phyloP scores from a whole-genome alignment of 768 basidiomycete genomes.

The Pulveroboletus ravenelii region DNA sequence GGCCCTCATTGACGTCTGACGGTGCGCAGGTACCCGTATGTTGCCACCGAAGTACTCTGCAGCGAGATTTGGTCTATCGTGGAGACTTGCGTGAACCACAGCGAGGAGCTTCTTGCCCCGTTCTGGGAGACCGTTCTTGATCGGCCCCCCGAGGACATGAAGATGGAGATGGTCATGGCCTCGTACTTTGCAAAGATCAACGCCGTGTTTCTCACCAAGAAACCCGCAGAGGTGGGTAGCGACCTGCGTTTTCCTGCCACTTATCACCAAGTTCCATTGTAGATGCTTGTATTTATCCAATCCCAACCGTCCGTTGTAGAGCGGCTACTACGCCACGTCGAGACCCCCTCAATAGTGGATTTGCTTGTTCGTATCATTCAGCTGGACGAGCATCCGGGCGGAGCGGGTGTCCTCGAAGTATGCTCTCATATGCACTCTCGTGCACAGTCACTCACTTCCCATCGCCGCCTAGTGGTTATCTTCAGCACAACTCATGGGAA shows the following conservation, averaged over 20 bases:
- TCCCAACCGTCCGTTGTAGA: slow-evolving; percentile 77
- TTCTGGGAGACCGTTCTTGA: slow-evolving; percentile 92
- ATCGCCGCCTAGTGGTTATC: slow-evolving; percentile 75
- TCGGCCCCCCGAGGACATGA: slow-evolving; percentile 79
- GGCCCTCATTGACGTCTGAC: slow-evolving; percentile 6
- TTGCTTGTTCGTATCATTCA: slow-evolving; percentile 87
- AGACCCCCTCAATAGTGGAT: slow-evolving; percentile 88
- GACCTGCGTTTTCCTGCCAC: slow-evolving; percentile 14
- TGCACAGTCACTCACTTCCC: slow-evolving; percentile 26
- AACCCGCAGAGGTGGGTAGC: slow-evolving; percentile 75
- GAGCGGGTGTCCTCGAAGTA: slow-evolving; percentile 83
- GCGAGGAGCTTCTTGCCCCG: slow-evolving; percentile 67
- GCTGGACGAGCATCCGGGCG: slow-evolving; percentile 78
- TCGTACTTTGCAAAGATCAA: slow-evolving; percentile 95
- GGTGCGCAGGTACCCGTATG: slow-evolving; percentile 73
- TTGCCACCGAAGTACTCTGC: slow-evolving; percentile 92
- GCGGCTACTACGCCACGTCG: slow-evolving; percentile 78
- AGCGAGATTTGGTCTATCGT: slow-evolving; percentile 95
- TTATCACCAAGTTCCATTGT: slow-evolving; percentile 15
- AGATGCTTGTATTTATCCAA: slow-evolving; percentile 94
- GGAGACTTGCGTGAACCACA: slow-evolving; percentile 76
- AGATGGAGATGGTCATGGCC: slow-evolving; percentile 80
- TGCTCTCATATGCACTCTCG: slow-evolving; percentile 38
- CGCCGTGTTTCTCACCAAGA: slow-evolving; percentile 80
- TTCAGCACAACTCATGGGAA: slow-evolving; percentile 73